Base-by-base conservation (phyloP, 2,329 filamentous ascomycete species). In the Curvularia sp. region DNA sequence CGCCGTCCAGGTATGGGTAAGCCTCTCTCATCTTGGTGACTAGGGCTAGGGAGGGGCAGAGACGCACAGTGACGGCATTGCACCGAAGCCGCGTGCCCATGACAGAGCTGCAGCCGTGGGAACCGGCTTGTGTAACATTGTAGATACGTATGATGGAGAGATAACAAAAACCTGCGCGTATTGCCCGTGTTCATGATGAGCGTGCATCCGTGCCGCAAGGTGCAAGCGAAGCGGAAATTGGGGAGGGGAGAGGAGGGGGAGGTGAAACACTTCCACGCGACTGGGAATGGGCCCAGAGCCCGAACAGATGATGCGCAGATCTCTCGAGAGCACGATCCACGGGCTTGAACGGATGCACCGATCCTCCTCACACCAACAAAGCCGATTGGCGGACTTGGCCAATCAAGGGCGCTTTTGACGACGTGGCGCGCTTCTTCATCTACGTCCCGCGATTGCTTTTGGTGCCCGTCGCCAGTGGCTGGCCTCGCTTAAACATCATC, bases 271-370 rank as follows among this genome's bases (percentile, higher is more conserved):
- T 46, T 59, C 51, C 52, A 43, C 56, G 34, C 47, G 49, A 55
- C 56, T 54, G 53, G 51, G 34, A 48, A 48, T 25, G 34, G 43
- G 27, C 23, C 34, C 51, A 54, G 36, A 48, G 50, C 55, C 52
- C 38, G 28, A 32, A 57, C 57, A 60, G 48, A 61, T 56, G 53
- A 50, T 63, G 53, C 49, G 60, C 54, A 57, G 61, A 66, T 66
- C 61, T 41, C 52, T 59, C 45, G 30, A 32, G 34, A 55, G 30
- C 49, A 52, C 46, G 54, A 56, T 52, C 57, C 54, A 49, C 49
- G 55, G 50, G 53, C 57, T 58, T 50, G 49, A 57, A 47, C 48
- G 46, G 54, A 53, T 54, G 54, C 55, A 27, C 47, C 30, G 57
- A 57, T 62, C 57, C 57, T 55, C 54, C 21, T 39, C 32, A 18